A percentile compares a stretch with the other conserved stretches of the same genome.
Evolutionary conservation across 2,329 filamentous ascomycete species (phyloP).

Genomic region (Ophiocordyceps camponoti-floridani): DNA sequence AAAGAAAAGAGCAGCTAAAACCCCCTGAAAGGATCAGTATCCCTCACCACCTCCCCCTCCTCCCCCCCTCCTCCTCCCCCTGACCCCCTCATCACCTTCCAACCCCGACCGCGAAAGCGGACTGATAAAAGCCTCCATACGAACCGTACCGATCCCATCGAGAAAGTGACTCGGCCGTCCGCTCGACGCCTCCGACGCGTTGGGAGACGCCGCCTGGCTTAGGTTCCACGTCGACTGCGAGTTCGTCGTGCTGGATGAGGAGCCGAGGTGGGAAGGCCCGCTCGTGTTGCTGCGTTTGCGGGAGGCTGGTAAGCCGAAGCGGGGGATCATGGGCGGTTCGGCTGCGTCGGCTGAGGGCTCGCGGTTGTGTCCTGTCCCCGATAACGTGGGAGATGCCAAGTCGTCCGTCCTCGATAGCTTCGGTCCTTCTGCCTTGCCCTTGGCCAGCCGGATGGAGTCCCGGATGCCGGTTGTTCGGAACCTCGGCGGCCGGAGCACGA

Average conservation of each 20-base stretch:
- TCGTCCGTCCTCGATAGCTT: conserved; percentile 24
- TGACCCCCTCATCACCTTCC: conserved; percentile 26
- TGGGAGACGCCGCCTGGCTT: conserved; percentile 25
- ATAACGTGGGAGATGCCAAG: conserved; percentile 15
- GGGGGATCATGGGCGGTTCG: conserved; percentile 53
- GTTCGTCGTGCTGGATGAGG: conserved; percentile 45
- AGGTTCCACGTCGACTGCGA: conserved; percentile 30
- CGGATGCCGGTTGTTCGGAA: conserved; percentile 44
- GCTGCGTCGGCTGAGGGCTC: conserved; percentile 42
- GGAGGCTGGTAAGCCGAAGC: conserved; percentile 42
- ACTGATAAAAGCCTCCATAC: conserved; percentile 93
- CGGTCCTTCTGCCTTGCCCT: conserved; percentile 40
- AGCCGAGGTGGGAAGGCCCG: conserved; percentile 60
- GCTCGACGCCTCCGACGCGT: conserved; percentile 38
- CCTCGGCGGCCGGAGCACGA: conserved; percentile 18
- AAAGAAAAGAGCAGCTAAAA: no score
- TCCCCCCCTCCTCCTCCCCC: conserved; percentile 36
- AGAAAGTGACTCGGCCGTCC: conserved; percentile 46
- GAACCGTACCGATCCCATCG: conserved; percentile 74
- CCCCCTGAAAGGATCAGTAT: no score
- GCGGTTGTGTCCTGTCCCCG: conserved; percentile 18
- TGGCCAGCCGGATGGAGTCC: conserved; percentile 80
- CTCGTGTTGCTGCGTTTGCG: conserved; percentile 85
- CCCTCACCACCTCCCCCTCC: no score
- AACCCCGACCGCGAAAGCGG: conserved; percentile 33